Evolutionary conservation across 768 basidiomycete species (phyloP).

Genomic region (Pleurotus pulmonarius): DNA sequence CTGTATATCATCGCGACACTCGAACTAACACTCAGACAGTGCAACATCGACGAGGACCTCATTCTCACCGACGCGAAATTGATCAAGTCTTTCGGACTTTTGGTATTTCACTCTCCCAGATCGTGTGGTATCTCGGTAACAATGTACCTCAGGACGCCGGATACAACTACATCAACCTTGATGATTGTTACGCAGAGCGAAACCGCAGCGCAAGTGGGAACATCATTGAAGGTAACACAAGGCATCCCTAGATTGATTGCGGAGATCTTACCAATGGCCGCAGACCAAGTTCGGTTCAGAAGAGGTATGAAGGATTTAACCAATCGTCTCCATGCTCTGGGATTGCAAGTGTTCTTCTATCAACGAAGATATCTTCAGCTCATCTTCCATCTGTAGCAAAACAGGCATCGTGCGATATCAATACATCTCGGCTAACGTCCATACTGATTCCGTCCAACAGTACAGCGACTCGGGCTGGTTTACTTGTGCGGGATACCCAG

Average conservation of each 20-base stretch:
- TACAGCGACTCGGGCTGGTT: conserved; percentile 64
- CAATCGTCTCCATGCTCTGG: conserved; percentile 51
- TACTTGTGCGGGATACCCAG: conserved; percentile 65
- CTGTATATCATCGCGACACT: not conserved
- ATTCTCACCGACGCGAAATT: conserved; percentile 46
- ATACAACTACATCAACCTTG: conserved; percentile 58
- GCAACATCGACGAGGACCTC: conserved; percentile 52
- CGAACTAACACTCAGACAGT: conserved; percentile 32
- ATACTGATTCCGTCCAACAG: conserved; percentile 21
- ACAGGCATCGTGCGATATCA: conserved; percentile 34
- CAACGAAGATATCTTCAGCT: not conserved
- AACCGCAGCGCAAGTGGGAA: conserved; percentile 45
- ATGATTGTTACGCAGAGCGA: conserved; percentile 64
- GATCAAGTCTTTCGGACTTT: conserved; percentile 57
- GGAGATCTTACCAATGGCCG: not conserved
- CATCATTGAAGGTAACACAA: conserved; percentile 45
- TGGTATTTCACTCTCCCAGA: conserved; percentile 21
- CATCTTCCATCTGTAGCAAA: conserved; percentile 22
- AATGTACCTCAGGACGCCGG: conserved; percentile 44
- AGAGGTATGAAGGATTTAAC: conserved; percentile 56
- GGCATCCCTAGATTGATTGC: no score
- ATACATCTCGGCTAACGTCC: not conserved
- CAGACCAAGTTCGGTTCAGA: conserved; percentile 50
- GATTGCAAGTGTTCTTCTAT: conserved; percentile 38
- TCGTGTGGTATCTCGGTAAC: not conserved